Conservation (phyloP, 768 basidiomycete species). For the Podaxis sp. region DNA sequence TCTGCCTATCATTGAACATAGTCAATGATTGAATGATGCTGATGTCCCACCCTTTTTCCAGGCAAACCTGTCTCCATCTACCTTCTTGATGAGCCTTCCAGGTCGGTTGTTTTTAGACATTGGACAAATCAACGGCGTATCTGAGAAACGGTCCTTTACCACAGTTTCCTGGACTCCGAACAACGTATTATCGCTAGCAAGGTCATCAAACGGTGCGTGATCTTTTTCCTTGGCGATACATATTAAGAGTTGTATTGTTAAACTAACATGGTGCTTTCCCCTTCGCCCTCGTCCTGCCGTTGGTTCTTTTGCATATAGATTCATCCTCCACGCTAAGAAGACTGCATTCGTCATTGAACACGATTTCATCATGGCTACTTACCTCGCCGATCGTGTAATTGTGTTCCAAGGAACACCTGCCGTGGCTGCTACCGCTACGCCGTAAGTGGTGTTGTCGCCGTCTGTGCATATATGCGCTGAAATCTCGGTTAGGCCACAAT, state of each 20-base stretch:
- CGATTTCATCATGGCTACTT: constrained; percentile 99
- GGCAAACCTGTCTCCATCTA: constrained; percentile 85
- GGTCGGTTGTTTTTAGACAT: constrained; percentile 37
- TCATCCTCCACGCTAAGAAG: constrained; percentile 95
- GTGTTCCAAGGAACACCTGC: constrained; percentile 90
- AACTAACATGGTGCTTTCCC: background rate
- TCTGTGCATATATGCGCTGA: background rate
- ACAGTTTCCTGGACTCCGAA: constrained; percentile 94
- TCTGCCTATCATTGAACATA: background rate
- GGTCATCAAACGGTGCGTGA: constrained; percentile 86
- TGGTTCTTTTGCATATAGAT: constrained; percentile 39
- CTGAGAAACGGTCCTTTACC: constrained; percentile 1
- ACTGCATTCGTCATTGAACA: constrained; percentile 99
- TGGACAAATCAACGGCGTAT: background rate
- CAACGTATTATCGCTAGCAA: constrained; percentile 98
- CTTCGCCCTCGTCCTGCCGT: background rate
- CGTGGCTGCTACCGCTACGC: constrained; percentile 83
- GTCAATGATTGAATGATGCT: background rate
- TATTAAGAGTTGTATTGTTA: background rate
- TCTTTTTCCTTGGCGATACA: background rate
- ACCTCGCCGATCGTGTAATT: constrained; percentile 96
- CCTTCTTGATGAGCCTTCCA: constrained; percentile 93
- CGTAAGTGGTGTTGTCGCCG: constrained; percentile 47
- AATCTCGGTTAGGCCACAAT: constrained; percentile 70
- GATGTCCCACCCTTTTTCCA: constrained; percentile 18